Base-by-base conservation (phyloP, 257 asterid genomes). In the Solanum lycopersicoides region DNA sequence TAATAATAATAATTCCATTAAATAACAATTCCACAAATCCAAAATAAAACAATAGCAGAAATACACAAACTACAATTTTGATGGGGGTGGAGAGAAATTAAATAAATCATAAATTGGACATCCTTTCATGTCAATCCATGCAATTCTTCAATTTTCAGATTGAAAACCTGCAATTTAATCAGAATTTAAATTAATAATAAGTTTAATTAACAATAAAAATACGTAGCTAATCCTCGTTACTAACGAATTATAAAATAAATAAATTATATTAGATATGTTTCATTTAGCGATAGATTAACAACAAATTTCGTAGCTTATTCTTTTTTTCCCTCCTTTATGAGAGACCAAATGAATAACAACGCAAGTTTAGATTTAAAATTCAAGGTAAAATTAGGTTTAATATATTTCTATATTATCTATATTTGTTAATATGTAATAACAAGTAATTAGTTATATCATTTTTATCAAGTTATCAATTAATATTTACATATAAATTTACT, bases 101-200 rank as follows among this genome's bases (percentile, higher is more conserved):
- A 59, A 56, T 12, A 39, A 86, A 82, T 66, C 28, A 44, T 21
- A 84, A 76, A 50, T 86, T 72, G 25, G 91, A 89, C 94, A 92
- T 89, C 94, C 93, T 69, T 90, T 91, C 92, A 87, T 90, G 93
- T 88, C 92, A 86, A 90, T 76, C 41, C 76, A 72, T 45, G 53
- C 87, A 75, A 47, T 83, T 30, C 86, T 32, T 84, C 59, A 73
- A 89, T 35, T 88, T 71, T 87, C 71, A 35, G 68, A 89, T 69
- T 18, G 44, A 37, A 28, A 87, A 87, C 92, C 94, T 93, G 93
- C 90, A 86, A 23, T 85, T 39, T 4, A 82, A 35, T 75, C 42
- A 85, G 5, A 82, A 50, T 60, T 45, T 80, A 80, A 25, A 79
- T 0, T 45, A 44, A 79, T 25, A 44, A 79, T 79, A 1, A 79